Conservation (phyloP, 495 filamentous ascomycete species). For the Copromyces sp. region DNA sequence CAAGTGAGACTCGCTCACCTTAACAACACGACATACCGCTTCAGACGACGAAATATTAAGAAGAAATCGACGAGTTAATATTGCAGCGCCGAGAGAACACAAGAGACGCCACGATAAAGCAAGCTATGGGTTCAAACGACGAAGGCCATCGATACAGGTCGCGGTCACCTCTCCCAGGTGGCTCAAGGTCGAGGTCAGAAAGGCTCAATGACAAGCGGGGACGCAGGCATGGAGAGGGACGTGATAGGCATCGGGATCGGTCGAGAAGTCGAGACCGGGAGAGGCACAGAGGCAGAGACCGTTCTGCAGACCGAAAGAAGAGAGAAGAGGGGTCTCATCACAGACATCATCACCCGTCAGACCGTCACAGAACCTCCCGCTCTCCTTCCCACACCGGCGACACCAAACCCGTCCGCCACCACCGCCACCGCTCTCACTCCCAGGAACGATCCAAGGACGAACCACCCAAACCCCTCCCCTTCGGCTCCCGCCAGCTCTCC, state of each 20-base stretch:
- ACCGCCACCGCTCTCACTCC: neutral
- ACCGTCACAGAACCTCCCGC: conserved; percentile 1
- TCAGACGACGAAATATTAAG: neutral
- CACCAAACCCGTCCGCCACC: conserved; percentile 1
- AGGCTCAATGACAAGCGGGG: conserved; percentile 1
- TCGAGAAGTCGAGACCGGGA: conserved; percentile 1
- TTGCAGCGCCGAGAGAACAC: neutral
- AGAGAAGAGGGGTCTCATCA: neutral
- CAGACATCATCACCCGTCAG: neutral
- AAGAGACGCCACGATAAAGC: neutral
- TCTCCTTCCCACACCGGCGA: conserved; percentile 1
- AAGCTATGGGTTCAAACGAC: neutral
- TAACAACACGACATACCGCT: neutral
- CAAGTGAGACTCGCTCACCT: neutral
- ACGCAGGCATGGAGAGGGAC: neutral
- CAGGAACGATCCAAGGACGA: neutral
- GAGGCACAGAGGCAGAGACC: neutral
- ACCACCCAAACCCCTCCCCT: conserved; percentile 45
- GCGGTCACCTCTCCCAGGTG: neutral
- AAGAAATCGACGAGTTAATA: neutral
- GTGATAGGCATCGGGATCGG: neutral
- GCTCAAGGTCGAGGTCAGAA: neutral
- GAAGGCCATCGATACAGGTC: neutral
- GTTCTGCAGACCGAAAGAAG: neutral
- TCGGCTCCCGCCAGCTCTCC: conserved; percentile 50